phyloP scores from a whole-genome alignment of 2,329 filamentous ascomycete genomes.

The Fonsecaea nubica region DNA sequence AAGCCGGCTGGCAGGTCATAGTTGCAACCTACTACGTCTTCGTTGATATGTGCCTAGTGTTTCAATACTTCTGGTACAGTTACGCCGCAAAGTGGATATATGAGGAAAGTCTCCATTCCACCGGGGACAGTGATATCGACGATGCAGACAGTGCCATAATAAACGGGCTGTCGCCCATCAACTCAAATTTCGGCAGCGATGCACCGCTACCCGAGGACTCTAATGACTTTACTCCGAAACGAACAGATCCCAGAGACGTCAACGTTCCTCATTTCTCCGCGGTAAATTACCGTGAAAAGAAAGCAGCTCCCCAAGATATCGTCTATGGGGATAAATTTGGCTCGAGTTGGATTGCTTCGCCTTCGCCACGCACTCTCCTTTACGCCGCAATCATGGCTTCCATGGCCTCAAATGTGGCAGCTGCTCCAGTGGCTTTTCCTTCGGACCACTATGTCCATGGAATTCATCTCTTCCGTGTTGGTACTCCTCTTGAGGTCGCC shows the following conservation, averaged over 20 bases:
- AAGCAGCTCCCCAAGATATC: slow-evolving; percentile 15
- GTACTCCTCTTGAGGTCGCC: slow-evolving; percentile 49
- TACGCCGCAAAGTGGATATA: slow-evolving; percentile 59
- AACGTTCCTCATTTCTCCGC: slow-evolving; percentile 34
- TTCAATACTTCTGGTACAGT: slow-evolving; percentile 72
- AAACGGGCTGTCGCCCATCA: slow-evolving; percentile 48
- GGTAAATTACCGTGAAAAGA: slow-evolving; percentile 39
- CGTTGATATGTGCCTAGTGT: slow-evolving; percentile 67
- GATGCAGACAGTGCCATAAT: slow-evolving; percentile 44
- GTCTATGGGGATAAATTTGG: slow-evolving; percentile 25
- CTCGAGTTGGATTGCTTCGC: slow-evolving; percentile 37
- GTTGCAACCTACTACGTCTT: slow-evolving; percentile 70
- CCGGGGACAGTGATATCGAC: slow-evolving; percentile 41
- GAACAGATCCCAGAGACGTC: slow-evolving; percentile 23
- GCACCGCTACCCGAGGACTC: slow-evolving; percentile 18
- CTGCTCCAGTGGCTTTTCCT: slow-evolving; percentile 42
- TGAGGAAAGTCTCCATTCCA: slow-evolving; percentile 41
- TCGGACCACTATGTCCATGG: slow-evolving; percentile 31
- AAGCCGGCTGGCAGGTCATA: slow-evolving; percentile 71
- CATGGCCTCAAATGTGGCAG: slow-evolving; percentile 51
- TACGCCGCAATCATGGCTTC: slow-evolving; percentile 55
- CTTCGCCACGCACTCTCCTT: slow-evolving; percentile 53
- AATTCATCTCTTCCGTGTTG: slow-evolving; percentile 40
- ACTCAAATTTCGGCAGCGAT: slow-evolving; percentile 41
- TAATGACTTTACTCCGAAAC: slow-evolving; percentile 28